These are phyloP conservation scores for Candida koratica DNA, from an alignment of 805 yeast genomes.

Conservation along the genomic window DNA sequence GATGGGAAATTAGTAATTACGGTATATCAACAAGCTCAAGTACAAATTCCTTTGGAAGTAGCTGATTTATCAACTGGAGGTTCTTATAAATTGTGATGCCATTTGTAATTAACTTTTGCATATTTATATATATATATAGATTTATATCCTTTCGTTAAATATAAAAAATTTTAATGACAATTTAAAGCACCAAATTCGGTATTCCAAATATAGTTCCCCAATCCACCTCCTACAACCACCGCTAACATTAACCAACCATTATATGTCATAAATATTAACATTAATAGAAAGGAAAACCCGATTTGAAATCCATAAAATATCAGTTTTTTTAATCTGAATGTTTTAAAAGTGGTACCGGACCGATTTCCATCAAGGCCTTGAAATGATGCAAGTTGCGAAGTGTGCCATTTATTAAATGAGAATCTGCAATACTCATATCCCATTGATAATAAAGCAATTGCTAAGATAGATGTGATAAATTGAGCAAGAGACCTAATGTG, in stretches of 20 bases:
- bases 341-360: slow-evolving; percentile 2
- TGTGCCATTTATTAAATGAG: slow-evolving; percentile 28
- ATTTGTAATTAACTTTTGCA: neutral
- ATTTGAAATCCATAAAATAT: slow-evolving; percentile 60
- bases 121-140: slow-evolving; percentile 2
- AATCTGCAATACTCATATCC: slow-evolving; percentile 58
- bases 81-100: slow-evolving; percentile 9
- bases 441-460: slow-evolving; percentile 46
- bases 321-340: slow-evolving; percentile 30
- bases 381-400: slow-evolving; percentile 1
- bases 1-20: slow-evolving; percentile 31
- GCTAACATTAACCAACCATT: slow-evolving; percentile 82
- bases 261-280: slow-evolving; percentile 84
- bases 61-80: slow-evolving; percentile 15
- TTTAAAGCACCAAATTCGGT: slow-evolving; percentile 2
- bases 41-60: slow-evolving; percentile 15
- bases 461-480: slow-evolving; percentile 49
- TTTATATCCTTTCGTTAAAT: too few relatives aligned
- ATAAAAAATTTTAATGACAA: slow-evolving; percentile 8
- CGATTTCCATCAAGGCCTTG: slow-evolving; percentile 7
- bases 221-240: slow-evolving; percentile 65
- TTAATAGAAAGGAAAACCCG: slow-evolving; percentile 63
- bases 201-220: slow-evolving; percentile 65
- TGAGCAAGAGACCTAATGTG: slow-evolving; percentile 54
- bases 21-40: slow-evolving; percentile 31